Percentiles rank a stretch among this genome's conserved stretches.
Conservation (phyloP, 108 stramenopile genomes). For the Skeletonema tropicum region DNA sequence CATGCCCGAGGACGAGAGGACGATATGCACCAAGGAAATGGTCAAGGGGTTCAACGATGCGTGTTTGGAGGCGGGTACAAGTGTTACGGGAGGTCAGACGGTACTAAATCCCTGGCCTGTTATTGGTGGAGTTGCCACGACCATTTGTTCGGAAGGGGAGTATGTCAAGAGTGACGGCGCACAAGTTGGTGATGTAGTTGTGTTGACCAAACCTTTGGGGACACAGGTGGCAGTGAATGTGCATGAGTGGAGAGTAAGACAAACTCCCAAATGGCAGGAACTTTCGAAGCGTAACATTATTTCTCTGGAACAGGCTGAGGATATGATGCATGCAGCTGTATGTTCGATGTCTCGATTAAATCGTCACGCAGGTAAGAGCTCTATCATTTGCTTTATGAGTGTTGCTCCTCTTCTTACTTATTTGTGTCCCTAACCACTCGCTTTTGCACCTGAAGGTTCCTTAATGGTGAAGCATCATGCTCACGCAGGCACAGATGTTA, state of each 20-base stretch:
- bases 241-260: slow-evolving; percentile 73
- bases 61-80: slow-evolving; percentile 70
- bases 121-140: slow-evolving; percentile 86
- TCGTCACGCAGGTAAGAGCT: slow-evolving; percentile 38
- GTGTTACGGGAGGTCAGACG: slow-evolving; percentile 87
- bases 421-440: background rate
- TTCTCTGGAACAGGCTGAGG: slow-evolving; percentile 52
- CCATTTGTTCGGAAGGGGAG: slow-evolving; percentile 68
- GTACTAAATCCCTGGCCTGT: slow-evolving; percentile 91
- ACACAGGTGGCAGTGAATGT: slow-evolving; percentile 91
- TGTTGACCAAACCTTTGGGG: slow-evolving; percentile 86
- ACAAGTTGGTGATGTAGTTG: slow-evolving; percentile 71
- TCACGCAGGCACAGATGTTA: slow-evolving; percentile 83
- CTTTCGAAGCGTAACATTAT: slow-evolving; percentile 25
- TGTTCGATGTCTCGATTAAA: slow-evolving; percentile 83
- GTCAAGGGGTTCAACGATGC: slow-evolving; percentile 84
- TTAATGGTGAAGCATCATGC: slow-evolving; percentile 64
- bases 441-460: background rate
- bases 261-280: slow-evolving; percentile 37
- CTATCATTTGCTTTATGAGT: background rate
- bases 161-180: slow-evolving; percentile 81
- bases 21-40: slow-evolving; percentile 83
- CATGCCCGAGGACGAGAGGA: slow-evolving; percentile 69
- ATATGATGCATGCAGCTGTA: slow-evolving; percentile 82
- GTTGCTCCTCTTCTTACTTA: background rate